Base-by-base conservation (phyloP, 2,329 filamentous ascomycete species). In the Peltaster fructicola region DNA sequence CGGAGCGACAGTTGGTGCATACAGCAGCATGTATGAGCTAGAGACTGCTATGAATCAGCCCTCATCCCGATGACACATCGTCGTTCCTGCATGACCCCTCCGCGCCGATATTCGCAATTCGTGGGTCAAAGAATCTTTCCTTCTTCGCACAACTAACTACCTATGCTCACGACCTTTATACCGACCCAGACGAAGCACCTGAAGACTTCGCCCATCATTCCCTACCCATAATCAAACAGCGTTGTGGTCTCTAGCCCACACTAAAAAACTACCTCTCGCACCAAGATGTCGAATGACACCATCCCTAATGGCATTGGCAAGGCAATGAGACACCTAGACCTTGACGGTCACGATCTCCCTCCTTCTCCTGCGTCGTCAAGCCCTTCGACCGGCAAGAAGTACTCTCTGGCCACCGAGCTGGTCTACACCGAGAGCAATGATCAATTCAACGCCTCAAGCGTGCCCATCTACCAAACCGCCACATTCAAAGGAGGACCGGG, bases 351-450 rank as follows among this genome's bases (percentile, higher is more conserved):
- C 54, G 62, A 84, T 43, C 61, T 92, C 25, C 84, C 84, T 25
- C 84, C 84, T 1, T 93, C 88, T 6, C 88, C 88, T 2, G 81
- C 88, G 13, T 82, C 85, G 3, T 95, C 85, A 9, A 92, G 76
- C 46, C 88, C 88, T 13, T 68, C 74, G 47, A 77, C 73, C 47
- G 82, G 81, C 35, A 71, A 76, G 38, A 79, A 81, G 39, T 98
- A 95, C 55, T 82, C 84, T 22, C 68, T 98, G 32, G 85, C 85
- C 30, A 98, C 88, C 4, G 88, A 98, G 56, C 62, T 98, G 34
- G 88, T 98, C 32, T 95, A 85, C 53, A 95, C 85, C 25, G 88
- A 98, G 43, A 73, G 76, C 50, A 88, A 75, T 54, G 88, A 98
- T 53, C 88, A 98, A 59, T 93, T 95, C 61, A 90, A 90, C 47